Base-by-base conservation (phyloP, 2,329 filamentous ascomycete genomes). In the Aspergillus arachidicola region DNA sequence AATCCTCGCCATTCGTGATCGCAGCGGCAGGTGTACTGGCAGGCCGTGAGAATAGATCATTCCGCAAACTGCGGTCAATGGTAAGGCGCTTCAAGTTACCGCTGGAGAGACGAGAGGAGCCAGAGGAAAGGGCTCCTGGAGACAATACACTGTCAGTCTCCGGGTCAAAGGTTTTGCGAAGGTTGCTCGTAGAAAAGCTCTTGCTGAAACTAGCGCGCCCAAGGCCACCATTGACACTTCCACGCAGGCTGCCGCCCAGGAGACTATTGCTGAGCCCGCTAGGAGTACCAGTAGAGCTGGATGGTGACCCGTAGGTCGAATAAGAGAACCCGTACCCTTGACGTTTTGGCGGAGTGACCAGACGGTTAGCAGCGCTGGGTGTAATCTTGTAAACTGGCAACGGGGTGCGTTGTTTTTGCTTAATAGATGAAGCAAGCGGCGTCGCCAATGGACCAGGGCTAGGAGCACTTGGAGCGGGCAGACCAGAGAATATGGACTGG, bases 381-480 rank as follows among this genome's bases (percentile, higher is more conserved):
- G 93, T 94, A 68, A 96, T 85, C 79, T 94, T 95, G 82, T 94
- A 93, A 75, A 95, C 89, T 3, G 93, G 93, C 59, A 97, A 80
- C 50, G 94, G 91, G 11, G 91, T 90, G 67, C 87, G 89, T 75
- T 93, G 91, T 77, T 91, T 92, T 61, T 89, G 85, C 80, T 93
- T 94, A 77, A 88, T 89, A 60, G 84, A 86, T 67, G 89, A 90
- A 10, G 89, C 91, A 14, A 98, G 84, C 0, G 96, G 95, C 0
- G 94, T 98, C 10, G 94, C 95, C 67, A 99, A 85, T 3, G 96
- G 95, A 2, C 95, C 95, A 3, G 93, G 91, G 71, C 93, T 86
- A 58, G 93, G 76, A 77, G 85, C 59, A 82, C 80, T 80, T 79
- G 91, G 79, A 73, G 88, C 74, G 75, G 84, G 69, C 19, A 97